Evolutionary conservation across 352 stramenopile genomes (phyloP).

Genomic region (Phytopythium aichiense): DNA sequence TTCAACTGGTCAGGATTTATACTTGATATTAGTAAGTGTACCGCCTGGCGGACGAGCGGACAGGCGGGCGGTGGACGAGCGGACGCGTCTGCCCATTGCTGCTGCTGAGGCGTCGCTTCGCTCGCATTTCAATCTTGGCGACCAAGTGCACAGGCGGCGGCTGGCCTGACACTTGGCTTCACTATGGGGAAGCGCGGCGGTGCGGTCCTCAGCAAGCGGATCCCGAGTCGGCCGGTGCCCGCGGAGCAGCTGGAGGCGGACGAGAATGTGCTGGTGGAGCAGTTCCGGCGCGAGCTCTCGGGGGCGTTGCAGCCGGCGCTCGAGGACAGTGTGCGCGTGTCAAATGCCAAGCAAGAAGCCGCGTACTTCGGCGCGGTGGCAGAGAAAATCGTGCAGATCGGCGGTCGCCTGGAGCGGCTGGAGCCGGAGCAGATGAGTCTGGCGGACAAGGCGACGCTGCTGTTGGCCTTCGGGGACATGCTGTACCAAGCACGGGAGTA

Average conservation of each 20-base stretch:
- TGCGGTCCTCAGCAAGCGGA: conserved; percentile 7
- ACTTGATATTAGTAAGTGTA: background rate
- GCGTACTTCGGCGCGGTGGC: conserved; percentile 38
- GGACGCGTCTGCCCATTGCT: background rate
- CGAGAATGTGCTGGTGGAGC: conserved; percentile 31
- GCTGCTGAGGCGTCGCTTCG: background rate
- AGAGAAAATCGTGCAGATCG: conserved; percentile 35
- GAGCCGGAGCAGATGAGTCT: conserved; percentile 24
- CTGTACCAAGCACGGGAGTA: conserved; percentile 45
- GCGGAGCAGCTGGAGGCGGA: conserved; percentile 6
- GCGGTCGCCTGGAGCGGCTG: conserved; percentile 24
- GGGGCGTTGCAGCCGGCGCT: conserved; percentile 29
- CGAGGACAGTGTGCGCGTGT: conserved; percentile 22
- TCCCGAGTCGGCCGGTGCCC: conserved; percentile 1
- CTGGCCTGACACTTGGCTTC: no score
- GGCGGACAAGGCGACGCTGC: conserved; percentile 32
- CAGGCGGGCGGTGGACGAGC: background rate
- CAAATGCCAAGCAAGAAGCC: conserved; percentile 17
- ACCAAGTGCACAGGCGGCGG: background rate
- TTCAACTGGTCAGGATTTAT: background rate
- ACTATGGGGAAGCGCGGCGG: background rate
- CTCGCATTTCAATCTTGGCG: background rate
- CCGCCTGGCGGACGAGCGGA: background rate
- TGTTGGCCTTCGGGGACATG: conserved; percentile 46
- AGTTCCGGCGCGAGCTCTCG: conserved; percentile 50